Base-by-base conservation (phyloP, 1,284 basidiomycete species). In the Sutorius eximius region DNA sequence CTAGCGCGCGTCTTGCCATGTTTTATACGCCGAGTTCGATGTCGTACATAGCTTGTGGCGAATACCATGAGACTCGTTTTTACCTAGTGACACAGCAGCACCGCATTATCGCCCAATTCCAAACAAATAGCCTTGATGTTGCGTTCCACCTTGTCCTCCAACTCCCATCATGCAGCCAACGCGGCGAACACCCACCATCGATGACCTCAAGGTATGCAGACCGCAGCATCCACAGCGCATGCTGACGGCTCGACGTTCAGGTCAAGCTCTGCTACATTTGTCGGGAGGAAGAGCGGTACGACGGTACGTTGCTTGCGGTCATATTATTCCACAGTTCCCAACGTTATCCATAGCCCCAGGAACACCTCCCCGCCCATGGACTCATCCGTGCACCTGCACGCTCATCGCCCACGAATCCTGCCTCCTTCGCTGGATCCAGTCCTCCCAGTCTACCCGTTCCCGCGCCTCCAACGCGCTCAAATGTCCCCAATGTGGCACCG, bases 221-320 rank as follows among this genome's bases (percentile, higher is more conserved):
- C n/a, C n/a, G 32, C 40, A 15, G 1, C 16, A 27, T 27, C 10
- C 15, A 29, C 18, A 22, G 36, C n/a, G 3, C 29, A n/a, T 46
- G 41, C 45, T 63, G 44, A 60, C 53, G 13, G 51, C 46, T 18
- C 33, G 29, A 34, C 9, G 33, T 16, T 52, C 57, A 87, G 83
- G 81, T 88, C 61, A 89, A 87, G 66, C 74, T 86, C 22, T 91
- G 88, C 60, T 91, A 86, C 67, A 89, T 91, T 53, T 91, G 87
- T 64, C 73, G 85, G 24, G 87, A 90, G 61, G 87, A 90, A 63
- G 87, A 90, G 59, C 70, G 62, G 6, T 75, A 77, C 59, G 82
- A 83, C 51, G 72, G 84, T 85, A 58, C 58, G 76, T 56, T n/a
- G 20, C 47, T 29, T 29, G 22, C 33, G 9, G 32, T 33, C 48